Evolutionary conservation across 1,284 basidiomycete species (phyloP).

Genomic region (Austropuccinia psidii): DNA sequence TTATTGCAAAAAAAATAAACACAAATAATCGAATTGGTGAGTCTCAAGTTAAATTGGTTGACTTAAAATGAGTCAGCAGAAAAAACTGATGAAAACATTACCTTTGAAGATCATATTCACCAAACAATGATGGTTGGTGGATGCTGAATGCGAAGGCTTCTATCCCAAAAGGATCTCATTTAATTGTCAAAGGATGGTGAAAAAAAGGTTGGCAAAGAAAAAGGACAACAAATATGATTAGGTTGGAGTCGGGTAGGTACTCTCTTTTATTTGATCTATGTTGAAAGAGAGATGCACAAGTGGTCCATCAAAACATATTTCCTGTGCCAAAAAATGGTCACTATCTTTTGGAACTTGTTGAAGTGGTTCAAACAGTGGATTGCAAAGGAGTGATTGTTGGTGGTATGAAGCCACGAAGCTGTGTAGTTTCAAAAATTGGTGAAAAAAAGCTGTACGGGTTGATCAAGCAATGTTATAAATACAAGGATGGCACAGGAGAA

Average conservation of each 20-base stretch:
- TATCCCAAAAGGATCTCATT: not conserved
- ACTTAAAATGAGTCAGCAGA: no score
- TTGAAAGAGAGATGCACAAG: not conserved
- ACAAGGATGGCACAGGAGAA: not conserved
- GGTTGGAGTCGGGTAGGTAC: not conserved
- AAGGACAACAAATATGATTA: not conserved
- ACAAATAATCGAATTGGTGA: constrained; percentile 19
- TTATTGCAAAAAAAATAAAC: constrained; percentile 27
- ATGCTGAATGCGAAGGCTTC: not conserved
- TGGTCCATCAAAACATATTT: not conserved
- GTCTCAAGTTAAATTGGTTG: not conserved
- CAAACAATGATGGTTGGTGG: not conserved
- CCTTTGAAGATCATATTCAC: not conserved
- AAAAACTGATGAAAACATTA: not conserved
- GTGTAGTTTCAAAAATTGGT: not conserved
- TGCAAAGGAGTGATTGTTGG: not conserved
- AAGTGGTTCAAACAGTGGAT: not conserved
- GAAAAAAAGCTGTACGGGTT: not conserved
- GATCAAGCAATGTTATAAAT: constrained; percentile 3
- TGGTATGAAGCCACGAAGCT: not conserved
- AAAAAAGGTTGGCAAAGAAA: not conserved
- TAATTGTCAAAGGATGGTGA: not conserved
- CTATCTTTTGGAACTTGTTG: not conserved
- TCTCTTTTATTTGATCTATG: not conserved
- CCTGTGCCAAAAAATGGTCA: not conserved